Evolutionary conservation across 2,329 filamentous ascomycete species (phyloP), one percentile per base, ranked within the genome.

Genomic region (Fusarium longipes): DNA sequence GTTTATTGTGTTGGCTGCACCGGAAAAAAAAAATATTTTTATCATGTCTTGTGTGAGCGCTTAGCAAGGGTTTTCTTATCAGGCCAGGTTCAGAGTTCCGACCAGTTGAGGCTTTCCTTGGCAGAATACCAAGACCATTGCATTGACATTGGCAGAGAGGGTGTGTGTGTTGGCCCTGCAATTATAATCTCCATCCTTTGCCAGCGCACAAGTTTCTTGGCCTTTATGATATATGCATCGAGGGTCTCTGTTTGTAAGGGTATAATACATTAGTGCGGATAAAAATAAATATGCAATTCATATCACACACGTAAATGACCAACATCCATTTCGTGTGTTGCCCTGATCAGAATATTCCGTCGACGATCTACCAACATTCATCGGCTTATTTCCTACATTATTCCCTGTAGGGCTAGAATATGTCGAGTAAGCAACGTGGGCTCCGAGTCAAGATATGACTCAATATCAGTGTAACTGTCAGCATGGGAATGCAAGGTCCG

Each of bases 1-100:
- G 49, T 18, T 35, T 11, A 47, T 27, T 52, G 29, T 10, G n/a
- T 18, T 63, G 30, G 45, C 30, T 45, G 61, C 63, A 61, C 35
- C 25, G 5, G 27, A 27, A 9, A 32, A 33, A 32, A 33, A 48
- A 36, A 12, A 8, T 17, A 10, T 36, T 10, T 48, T 55, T 51
- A 47, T 65, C 39, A 65, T 17, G n/a, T 8, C 29, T 38, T 38
- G 24, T 27, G 2, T 32, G 22, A 53, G 48, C 55, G 48, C 48
- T 38, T 65, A 48, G 18, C 35, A 6, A 48, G 30, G 30, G 45
- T 27, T 27, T 9, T 18, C 22, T 48, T 36, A 48, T 48, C 40
- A 10, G 32, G 20, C 24, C 29, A 42, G 10, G 15, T 33, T 53
- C 40, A 20, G 50, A 6, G 6, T 20, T 33, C n/a, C 22, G n/a